Base-by-base conservation (phyloP, 2,329 filamentous ascomycete species). In the Fusarium sp. region DNA sequence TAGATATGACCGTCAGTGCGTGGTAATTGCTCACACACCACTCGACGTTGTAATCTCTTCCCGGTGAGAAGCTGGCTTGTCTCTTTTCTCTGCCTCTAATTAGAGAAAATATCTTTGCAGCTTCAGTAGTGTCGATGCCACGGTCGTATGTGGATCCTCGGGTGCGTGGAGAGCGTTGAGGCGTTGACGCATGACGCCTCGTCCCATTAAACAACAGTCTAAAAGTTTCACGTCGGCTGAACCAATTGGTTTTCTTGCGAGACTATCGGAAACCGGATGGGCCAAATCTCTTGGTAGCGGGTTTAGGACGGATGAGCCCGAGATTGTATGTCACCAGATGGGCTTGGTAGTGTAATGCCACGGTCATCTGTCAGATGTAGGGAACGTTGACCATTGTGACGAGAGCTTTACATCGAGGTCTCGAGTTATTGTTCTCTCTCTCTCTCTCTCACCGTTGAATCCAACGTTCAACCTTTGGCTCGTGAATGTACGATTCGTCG, bases 101-200 rank as follows among this genome's bases (percentile, higher is more conserved):
- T 70, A 54, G 66, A 54, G 36, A 39, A 70, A 38, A 11, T 9
- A 33, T 41, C 33, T 45, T 66, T 58, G 14, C 20, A 45, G 31
- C 14, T 44, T 49, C 51, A 59, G 66, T 33, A 59, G 48, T 38
- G 58, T 41, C 48, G 48, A 47, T 64, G 35, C 11, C 44, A 24
- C 60, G 17, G 48, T 33, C 18, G 28, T 38, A 38, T 33, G 59
- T 67, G 64, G 73, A 52, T 18, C 57, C 54, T 52, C 41, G 18
- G 42, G 39, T 65, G 55, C 72, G 35, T 57, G 48, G 47, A 54
- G 31, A 66, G 56, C 61, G 72, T 58, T 67, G 60, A 66, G 56
- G 72, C 71, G 66, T 66, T 54, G 59, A 47, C 36, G 57, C 45
- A 59, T 57, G 44, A 72, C 72, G 66, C 74, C 70, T 66, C 39